These are phyloP conservation scores for Penicillium cosmopolitanum DNA, from an alignment of 495 filamentous ascomycete species.

Conservation along the genomic window DNA sequence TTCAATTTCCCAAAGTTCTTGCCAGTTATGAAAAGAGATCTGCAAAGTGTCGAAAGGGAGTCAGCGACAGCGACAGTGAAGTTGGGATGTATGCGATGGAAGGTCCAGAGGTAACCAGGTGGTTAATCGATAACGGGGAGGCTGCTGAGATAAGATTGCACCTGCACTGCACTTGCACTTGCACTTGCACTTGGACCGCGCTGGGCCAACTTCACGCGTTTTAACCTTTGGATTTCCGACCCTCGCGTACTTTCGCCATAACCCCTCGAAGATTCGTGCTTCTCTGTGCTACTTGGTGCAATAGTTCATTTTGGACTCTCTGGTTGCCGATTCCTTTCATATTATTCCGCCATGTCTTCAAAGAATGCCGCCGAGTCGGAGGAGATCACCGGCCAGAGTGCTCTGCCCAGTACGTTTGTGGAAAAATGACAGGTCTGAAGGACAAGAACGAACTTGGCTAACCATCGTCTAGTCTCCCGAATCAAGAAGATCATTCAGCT, in stretches of 20 bases:
- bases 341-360: slow-evolving; percentile 69
- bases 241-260: neutral
- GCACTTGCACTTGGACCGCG: slow-evolving; percentile 16
- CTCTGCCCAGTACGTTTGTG: slow-evolving; percentile 75
- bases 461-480: slow-evolving; percentile 66
- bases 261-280: neutral
- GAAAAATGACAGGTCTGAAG: neutral
- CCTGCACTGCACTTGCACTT: slow-evolving; percentile 14
- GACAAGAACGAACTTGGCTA: slow-evolving; percentile 10
- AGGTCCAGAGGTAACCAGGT: slow-evolving; percentile 16
- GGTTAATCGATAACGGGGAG: slow-evolving; percentile 30
- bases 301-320: neutral
- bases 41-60: neutral
- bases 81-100: slow-evolving; percentile 6
- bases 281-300: neutral
- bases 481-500: slow-evolving; percentile 91
- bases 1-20: neutral
- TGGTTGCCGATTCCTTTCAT: neutral
- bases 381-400: slow-evolving; percentile 82
- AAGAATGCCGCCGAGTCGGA: slow-evolving; percentile 80
- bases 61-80: neutral
- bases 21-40: no score
- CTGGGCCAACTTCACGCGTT: slow-evolving; percentile 20
- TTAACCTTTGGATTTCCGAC: slow-evolving; percentile 17
- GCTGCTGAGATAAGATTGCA: slow-evolving; percentile 37